Evolutionary conservation across 2,329 filamentous ascomycete species (phyloP).

Genomic region (Tolypocladium sp.): DNA sequence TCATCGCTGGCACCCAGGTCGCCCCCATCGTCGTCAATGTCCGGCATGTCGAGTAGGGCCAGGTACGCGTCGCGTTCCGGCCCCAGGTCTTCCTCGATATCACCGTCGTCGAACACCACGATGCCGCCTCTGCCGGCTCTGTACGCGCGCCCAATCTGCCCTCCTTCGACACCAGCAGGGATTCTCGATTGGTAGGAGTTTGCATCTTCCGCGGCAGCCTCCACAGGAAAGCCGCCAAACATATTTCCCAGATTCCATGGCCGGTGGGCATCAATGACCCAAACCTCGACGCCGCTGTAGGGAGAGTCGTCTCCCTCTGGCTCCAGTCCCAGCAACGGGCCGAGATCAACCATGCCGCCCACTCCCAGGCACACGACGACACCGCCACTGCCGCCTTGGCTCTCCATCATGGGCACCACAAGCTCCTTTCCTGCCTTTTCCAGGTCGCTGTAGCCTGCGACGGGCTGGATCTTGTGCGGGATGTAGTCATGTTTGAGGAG

Average conservation of each 20-base stretch:
- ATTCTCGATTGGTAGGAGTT: conserved; percentile 40
- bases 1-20: conserved; percentile 65
- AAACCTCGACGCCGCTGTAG: conserved; percentile 83
- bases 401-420: conserved; percentile 78
- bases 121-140: conserved; percentile 76
- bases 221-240: conserved; percentile 64
- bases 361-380: conserved; percentile 89
- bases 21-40: conserved; percentile 69
- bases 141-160: conserved; percentile 63
- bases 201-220: conserved; percentile 38
- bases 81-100: conserved; percentile 75
- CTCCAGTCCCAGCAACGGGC: conserved; percentile 63
- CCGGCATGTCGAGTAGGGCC: conserved; percentile 83
- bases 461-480: conserved; percentile 91
- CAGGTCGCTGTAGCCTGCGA: conserved; percentile 86
- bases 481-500: conserved; percentile 98
- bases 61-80: conserved; percentile 75
- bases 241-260: conserved; percentile 95
- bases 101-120: conserved; percentile 90
- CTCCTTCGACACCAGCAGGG: conserved; percentile 60
- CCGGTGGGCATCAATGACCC: conserved; percentile 83
- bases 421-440: conserved; percentile 69
- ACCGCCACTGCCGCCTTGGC: conserved; percentile 74
- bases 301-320: conserved; percentile 55
- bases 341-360: conserved; percentile 83